Conservation (phyloP, 441 rosid species). For the Arabidopsis lyrata region DNA sequence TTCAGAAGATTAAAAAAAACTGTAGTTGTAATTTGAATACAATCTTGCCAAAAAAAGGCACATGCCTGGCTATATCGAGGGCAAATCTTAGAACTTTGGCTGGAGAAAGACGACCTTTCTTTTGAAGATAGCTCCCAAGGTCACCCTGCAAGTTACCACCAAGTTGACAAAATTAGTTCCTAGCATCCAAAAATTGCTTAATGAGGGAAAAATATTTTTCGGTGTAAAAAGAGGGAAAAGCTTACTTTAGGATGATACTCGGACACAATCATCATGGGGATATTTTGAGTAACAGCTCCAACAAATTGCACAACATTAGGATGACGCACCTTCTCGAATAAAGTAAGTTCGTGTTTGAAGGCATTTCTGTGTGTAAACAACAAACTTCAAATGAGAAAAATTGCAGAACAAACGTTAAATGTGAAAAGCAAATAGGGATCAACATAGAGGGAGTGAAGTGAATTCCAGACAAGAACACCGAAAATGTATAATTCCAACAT, state of each 20-base stretch:
- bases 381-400: conserved; percentile 13
- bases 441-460: conserved; percentile 19
- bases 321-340: conserved; percentile 91
- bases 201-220: neutral
- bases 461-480: neutral
- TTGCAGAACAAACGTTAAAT: neutral
- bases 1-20: neutral
- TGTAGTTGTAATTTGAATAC: neutral
- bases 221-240: conserved; percentile 24
- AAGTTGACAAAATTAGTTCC: conserved; percentile 21
- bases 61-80: conserved; percentile 89
- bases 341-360: conserved; percentile 86
- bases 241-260: conserved; percentile 93
- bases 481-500: conserved; percentile 1
- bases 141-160: conserved; percentile 74
- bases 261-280: conserved; percentile 95
- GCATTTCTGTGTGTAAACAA: conserved; percentile 65
- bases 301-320: conserved; percentile 98
- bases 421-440: neutral
- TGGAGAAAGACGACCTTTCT: conserved; percentile 90
- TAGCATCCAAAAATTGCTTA: conserved; percentile 18
- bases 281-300: conserved; percentile 97
- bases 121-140: conserved; percentile 80
- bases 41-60: conserved; percentile 27
- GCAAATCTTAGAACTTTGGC: conserved; percentile 84